Conservation (phyloP, 768 basidiomycete genomes). For the Podaxis sp. region DNA sequence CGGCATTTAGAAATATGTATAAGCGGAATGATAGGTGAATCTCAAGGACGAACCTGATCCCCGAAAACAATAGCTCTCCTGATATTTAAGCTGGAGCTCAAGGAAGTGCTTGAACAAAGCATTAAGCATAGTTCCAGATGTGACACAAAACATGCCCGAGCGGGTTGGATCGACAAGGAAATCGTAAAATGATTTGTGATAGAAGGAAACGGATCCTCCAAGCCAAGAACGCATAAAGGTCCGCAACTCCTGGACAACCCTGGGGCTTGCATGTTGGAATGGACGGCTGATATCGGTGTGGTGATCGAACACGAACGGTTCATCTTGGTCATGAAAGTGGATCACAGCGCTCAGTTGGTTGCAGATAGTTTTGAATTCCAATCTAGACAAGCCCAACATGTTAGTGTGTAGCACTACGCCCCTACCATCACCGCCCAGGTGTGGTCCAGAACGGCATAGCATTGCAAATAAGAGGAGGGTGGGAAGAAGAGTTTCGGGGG, state of each 20-base stretch:
- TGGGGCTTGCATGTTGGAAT: neutral
- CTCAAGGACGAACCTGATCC: neutral
- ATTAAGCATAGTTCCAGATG: neutral
- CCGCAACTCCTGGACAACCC: neutral
- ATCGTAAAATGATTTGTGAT: neutral
- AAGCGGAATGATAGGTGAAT: no score
- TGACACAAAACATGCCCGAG: neutral
- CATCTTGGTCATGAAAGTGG: neutral
- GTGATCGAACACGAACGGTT: neutral
- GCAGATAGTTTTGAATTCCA: neutral
- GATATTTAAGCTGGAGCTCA: neutral
- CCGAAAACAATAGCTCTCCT: neutral
- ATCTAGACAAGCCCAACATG: neutral
- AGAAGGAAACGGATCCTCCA: neutral
- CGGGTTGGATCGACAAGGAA: neutral
- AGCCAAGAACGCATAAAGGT: neutral
- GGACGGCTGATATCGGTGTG: neutral
- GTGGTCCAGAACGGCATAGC: neutral
- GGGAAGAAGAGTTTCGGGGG: constrained; percentile 32
- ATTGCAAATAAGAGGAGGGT: constrained; percentile 25
- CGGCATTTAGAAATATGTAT: neutral
- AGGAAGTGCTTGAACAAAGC: neutral
- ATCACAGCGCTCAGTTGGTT: neutral
- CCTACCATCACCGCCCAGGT: neutral
- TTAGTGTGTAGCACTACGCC: neutral